A percentile compares a stretch with the other conserved stretches of the same genome.
phyloP scores from a whole-genome alignment of 2,329 filamentous ascomycete genomes.

The Beauveria rudraprayagi region DNA sequence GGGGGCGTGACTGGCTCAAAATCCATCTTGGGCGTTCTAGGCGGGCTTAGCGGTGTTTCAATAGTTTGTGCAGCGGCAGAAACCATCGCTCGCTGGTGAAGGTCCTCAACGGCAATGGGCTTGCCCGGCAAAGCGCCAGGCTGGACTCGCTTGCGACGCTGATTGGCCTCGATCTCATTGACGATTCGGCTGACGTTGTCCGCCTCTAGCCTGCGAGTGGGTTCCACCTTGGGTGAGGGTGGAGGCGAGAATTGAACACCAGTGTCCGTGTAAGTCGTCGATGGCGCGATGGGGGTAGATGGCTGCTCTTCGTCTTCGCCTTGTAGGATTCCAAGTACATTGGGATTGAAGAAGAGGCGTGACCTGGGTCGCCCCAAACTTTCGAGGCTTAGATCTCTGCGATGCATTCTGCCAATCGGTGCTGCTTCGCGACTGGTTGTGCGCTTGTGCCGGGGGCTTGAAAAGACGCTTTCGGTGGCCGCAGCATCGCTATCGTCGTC shows the following conservation, averaged over 20 bases:
- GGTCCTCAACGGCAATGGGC: constrained; percentile 41
- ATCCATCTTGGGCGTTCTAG: constrained; percentile 53
- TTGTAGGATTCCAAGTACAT: constrained; percentile 48
- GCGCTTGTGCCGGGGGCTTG: constrained; percentile 41
- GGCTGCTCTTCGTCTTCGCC: constrained; percentile 42
- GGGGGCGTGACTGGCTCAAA: constrained; percentile 32
- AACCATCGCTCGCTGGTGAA: constrained; percentile 44
- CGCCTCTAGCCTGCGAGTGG: constrained; percentile 31
- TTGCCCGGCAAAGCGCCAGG: constrained; percentile 28
- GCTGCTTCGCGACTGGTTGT: constrained; percentile 52
- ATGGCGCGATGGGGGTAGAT: constrained; percentile 19
- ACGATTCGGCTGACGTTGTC: constrained; percentile 32
- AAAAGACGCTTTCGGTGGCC: constrained; percentile 55
- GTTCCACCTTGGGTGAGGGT: constrained; percentile 53
- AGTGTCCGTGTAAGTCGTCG: constrained; percentile 54
- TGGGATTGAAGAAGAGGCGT: constrained; percentile 44
- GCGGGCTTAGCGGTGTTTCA: constrained; percentile 55
- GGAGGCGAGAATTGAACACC: constrained; percentile 80
- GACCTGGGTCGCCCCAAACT: constrained; percentile 48
- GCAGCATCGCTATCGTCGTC: constrained; percentile 75
- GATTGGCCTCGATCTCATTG: constrained; percentile 62
- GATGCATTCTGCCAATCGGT: constrained; percentile 36
- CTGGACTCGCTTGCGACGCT: constrained; percentile 61
- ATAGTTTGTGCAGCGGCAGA: constrained; percentile 57
- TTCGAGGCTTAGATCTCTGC: constrained; percentile 50